phyloP scores from a whole-genome alignment of 2,329 filamentous ascomycete species.

The Monosporascus sp. region DNA sequence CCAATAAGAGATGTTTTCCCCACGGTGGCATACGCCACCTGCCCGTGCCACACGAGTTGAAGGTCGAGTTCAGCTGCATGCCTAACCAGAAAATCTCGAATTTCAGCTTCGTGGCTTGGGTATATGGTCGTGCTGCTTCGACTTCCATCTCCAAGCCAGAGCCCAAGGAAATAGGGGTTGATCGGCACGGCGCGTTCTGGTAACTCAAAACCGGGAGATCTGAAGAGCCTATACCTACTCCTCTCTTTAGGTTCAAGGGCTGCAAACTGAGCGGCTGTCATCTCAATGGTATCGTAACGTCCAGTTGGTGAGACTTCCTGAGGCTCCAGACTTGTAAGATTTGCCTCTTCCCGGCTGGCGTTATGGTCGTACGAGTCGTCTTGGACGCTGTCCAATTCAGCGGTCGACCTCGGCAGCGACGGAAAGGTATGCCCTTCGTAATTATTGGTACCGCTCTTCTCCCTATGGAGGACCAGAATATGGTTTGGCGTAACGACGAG shows the following conservation, averaged over 20 bases:
- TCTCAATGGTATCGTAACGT: conserved; percentile 36
- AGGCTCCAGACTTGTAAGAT: not conserved
- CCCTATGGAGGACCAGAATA: conserved; percentile 39
- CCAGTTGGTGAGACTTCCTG: conserved; percentile 14
- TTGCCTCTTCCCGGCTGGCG: not conserved
- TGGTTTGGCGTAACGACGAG: conserved; percentile 45
- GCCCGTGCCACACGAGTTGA: not conserved
- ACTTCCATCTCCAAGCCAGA: conserved; percentile 15
- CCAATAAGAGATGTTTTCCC: no score
- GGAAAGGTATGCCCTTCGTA: no score
- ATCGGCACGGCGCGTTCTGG: conserved; percentile 16
- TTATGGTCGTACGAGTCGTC: not conserved
- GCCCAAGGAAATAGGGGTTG: conserved; percentile 14
- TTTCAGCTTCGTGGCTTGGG: not conserved
- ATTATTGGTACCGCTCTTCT: conserved; percentile 15
- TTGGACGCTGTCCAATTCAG: no score
- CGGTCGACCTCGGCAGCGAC: no score
- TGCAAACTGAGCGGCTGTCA: conserved; percentile 41
- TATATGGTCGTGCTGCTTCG: not conserved
- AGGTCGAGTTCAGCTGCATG: conserved; percentile 5
- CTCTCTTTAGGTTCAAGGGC: conserved; percentile 31
- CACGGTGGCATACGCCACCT: no score
- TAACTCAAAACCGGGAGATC: conserved; percentile 25
- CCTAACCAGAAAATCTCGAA: conserved; percentile 3
- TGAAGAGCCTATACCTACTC: conserved; percentile 30